phyloP scores from a whole-genome alignment of 345 rosid species.

The Anacardium occidentale region DNA sequence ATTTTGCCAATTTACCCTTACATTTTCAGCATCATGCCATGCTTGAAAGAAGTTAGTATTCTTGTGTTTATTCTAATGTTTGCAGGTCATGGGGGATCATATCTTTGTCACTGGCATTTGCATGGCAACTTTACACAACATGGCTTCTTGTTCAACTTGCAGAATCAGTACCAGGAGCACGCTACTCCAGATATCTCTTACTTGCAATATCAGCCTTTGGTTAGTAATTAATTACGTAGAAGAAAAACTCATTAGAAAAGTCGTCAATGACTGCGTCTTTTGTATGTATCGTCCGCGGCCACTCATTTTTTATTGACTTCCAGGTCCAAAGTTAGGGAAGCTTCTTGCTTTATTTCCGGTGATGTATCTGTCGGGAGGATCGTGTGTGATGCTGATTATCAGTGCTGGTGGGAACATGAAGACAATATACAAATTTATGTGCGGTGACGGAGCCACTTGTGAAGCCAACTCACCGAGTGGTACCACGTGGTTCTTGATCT shows the following conservation, averaged over 20 bases:
- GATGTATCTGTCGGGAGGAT: constrained; percentile 61
- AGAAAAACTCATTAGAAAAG: too few relatives aligned
- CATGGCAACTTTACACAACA: constrained; percentile 48
- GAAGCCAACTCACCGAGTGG: constrained; percentile 26
- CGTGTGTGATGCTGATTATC: constrained; percentile 48
- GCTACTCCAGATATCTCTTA: constrained; percentile 52
- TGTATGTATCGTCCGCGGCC: too few relatives aligned
- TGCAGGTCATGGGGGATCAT: constrained; percentile 49
- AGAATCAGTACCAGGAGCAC: constrained; percentile 33
- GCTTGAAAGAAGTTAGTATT: neutral
- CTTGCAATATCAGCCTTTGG: constrained; percentile 52
- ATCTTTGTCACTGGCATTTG: constrained; percentile 29
- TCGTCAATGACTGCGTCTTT: too few relatives aligned
- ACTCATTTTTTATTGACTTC: too few relatives aligned
- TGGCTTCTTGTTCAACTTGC: constrained; percentile 49
- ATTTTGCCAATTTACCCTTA: too few relatives aligned
- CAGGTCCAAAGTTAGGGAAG: constrained; percentile 56
- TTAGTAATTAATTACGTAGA: constrained; percentile 11
- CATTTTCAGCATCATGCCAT: too few relatives aligned
- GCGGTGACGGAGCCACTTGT: constrained; percentile 20
- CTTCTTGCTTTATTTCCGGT: constrained; percentile 49
- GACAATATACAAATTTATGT: constrained; percentile 23
- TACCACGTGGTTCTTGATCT: constrained; percentile 44
- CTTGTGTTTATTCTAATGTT: neutral
- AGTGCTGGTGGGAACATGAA: constrained; percentile 38